Evolutionary conservation across 805 yeast species (phyloP), one percentile per base, ranked within the genome.

Genomic region (Pichia kluyveri): DNA sequence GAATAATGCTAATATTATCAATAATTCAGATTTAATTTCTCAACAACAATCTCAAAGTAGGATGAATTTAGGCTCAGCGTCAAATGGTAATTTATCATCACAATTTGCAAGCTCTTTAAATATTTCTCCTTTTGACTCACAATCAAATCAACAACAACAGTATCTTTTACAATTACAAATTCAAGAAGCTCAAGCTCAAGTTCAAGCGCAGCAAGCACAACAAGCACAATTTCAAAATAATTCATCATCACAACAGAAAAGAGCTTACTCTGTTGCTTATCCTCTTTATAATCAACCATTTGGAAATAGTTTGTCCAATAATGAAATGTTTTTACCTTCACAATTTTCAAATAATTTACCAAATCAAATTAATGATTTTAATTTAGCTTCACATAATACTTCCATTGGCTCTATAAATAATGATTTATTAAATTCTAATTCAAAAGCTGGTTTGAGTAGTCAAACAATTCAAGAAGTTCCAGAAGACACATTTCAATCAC

Each of bases 141-240:
- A 41, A 37, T 45, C 43, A 12, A 45, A 39, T 31, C 53, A 34
- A 26, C 53, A 49, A 37, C 52, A 49, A 41, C 52, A 49, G 15
- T 46, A 49, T 19, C 36, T 49, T 6, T 49, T 45, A 30, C 52
- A 49, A 19, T 38, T 49, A 28, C 52, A 50, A 23, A n/a, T 37
- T 9, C 47, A 18, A 18, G 48, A 40, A 17, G 44, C 32, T 34
- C 41, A 38, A 11, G 46, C 43, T 10, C 50, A 48, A 32, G 45
- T 19, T 11, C 52, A 48, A 30, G 43, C 54, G 43, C 41, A 47
- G 44, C 32, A 47, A 18, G 18, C 37, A 3, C 37, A 34, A 34
- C 37, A 34, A 15, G 37, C 37, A 5, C 37, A 34, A 15, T 34
- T 34, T 15, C 14, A 30, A 30, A 15, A 34, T 8, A 34, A 34